Evolutionary conservation across 805 yeast genomes (phyloP).

Genomic region (Ogataea haglerorum): DNA sequence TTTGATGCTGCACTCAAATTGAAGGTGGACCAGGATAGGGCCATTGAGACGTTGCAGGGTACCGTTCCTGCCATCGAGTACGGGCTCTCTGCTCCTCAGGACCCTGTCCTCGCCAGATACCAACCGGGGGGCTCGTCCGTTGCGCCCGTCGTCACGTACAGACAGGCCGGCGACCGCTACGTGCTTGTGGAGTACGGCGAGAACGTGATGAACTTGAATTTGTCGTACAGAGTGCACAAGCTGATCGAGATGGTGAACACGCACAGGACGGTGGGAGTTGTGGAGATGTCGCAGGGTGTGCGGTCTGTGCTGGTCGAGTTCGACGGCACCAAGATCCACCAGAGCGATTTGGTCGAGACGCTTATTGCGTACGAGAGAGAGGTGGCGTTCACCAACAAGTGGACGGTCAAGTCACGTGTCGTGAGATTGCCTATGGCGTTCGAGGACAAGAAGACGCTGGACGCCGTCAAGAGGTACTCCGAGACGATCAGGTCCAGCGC

Average conservation of each 20-base stretch:
- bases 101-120: constrained; percentile 63
- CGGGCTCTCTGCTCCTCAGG: constrained; percentile 46
- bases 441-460: constrained; percentile 86
- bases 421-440: constrained; percentile 93
- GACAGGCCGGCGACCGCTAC: constrained; percentile 97
- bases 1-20: constrained; percentile 65
- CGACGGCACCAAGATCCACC: constrained; percentile 61
- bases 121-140: constrained; percentile 41
- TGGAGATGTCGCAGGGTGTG: constrained; percentile 97
- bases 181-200: constrained; percentile 92
- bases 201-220: constrained; percentile 76
- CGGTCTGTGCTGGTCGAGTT: constrained; percentile 89
- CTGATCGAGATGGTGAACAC: constrained; percentile 68
- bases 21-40: constrained; percentile 56
- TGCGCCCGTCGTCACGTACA: constrained; percentile 73
- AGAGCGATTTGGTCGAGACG: constrained; percentile 56
- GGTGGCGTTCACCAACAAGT: constrained; percentile 67
- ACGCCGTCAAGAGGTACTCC: constrained; percentile 84
- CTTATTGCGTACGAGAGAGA: constrained; percentile 74
- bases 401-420: constrained; percentile 83
- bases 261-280: constrained; percentile 70
- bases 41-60: constrained; percentile 46
- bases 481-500: constrained; percentile 93
- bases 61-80: constrained; percentile 29
- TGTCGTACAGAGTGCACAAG: constrained; percentile 80